phyloP scores from a whole-genome alignment of 2,329 filamentous ascomycete species.

The Aspergillus costaricaensis region DNA sequence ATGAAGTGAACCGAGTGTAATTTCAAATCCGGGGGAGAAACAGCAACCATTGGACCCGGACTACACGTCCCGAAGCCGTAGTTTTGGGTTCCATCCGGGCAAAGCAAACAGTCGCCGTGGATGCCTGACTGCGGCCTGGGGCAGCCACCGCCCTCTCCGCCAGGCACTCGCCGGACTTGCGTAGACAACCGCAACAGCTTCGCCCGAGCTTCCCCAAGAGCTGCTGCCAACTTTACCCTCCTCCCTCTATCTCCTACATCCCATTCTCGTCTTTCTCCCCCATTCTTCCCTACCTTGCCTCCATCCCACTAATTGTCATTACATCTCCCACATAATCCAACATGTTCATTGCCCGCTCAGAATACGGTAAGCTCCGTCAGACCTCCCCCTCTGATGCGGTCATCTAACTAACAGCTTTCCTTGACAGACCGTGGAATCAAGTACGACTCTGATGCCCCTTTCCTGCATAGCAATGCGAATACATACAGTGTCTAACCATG shows the following conservation, averaged over 20 bases:
- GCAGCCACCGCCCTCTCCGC: constrained; percentile 21
- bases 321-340: constrained; percentile 50
- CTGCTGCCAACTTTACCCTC: constrained; percentile 20
- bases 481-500: constrained; percentile 27
- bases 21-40: background rate
- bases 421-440: constrained; percentile 91
- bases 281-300: background rate
- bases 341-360: constrained; percentile 99
- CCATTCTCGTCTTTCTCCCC: constrained; percentile 10
- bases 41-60: background rate
- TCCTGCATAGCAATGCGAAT: constrained; percentile 10
- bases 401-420: constrained; percentile 45
- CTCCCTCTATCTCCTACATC: background rate
- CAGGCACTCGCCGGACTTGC: constrained; percentile 40
- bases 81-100: constrained; percentile 1
- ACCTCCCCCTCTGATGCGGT: constrained; percentile 26
- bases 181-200: constrained; percentile 36
- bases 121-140: constrained; percentile 26
- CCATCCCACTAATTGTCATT: constrained; percentile 4
- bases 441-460: constrained; percentile 52
- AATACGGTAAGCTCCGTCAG: constrained; percentile 78
- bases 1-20: background rate
- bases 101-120: constrained; percentile 6
- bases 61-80: constrained; percentile 1
- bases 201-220: constrained; percentile 29